Percentiles rank a stretch among this genome's conserved stretches.
Conservation (phyloP, 1,139 yeast genomes). For the Starmera stellimalicola region DNA sequence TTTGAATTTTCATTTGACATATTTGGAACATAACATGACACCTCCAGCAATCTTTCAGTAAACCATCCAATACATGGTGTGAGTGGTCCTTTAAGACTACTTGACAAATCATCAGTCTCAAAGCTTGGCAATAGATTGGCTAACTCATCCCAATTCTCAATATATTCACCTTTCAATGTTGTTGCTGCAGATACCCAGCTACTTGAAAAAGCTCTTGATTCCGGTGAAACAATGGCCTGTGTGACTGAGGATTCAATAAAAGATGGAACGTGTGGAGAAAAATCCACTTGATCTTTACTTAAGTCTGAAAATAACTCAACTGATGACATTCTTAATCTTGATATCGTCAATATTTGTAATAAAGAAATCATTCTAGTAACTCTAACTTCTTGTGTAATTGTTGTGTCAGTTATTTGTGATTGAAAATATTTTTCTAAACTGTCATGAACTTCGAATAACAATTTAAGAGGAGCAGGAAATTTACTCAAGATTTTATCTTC, state of each 20-base stretch:
- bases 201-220: constrained; percentile 56
- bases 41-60: constrained; percentile 49
- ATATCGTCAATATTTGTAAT: constrained; percentile 56
- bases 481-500: constrained; percentile 38
- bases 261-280: constrained; percentile 64
- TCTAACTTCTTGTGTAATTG: constrained; percentile 48
- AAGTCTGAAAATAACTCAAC: constrained; percentile 43
- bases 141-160: constrained; percentile 15
- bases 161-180: constrained; percentile 22
- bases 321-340: constrained; percentile 61
- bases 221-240: constrained; percentile 73
- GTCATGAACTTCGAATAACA: constrained; percentile 57
- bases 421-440: constrained; percentile 59
- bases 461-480: constrained; percentile 64
- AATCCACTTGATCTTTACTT: constrained; percentile 21
- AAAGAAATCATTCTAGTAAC: constrained; percentile 63
- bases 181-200: constrained; percentile 58
- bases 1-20: constrained; percentile 49
- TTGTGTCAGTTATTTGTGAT: constrained; percentile 55
- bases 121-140: constrained; percentile 25
- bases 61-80: constrained; percentile 89
- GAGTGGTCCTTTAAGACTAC: constrained; percentile 39
- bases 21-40: constrained; percentile 60
- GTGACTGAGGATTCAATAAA: constrained; percentile 76
- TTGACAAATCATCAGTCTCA: constrained; percentile 36